Conservation (phyloP, 2,329 filamentous ascomycete genomes). For the Raffaelea deltoideospora region DNA sequence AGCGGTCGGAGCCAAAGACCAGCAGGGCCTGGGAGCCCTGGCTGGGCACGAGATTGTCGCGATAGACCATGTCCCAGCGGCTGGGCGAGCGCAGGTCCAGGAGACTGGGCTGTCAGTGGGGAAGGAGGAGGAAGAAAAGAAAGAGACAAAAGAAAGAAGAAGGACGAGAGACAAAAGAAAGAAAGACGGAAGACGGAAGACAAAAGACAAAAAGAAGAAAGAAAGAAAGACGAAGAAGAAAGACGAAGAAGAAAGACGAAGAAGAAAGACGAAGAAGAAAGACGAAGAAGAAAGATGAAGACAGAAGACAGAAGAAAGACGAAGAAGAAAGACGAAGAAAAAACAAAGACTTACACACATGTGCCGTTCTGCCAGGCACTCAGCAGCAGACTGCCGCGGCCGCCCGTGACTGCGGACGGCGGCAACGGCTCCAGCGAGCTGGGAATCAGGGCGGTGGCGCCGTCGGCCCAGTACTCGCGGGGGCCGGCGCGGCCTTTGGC, state of each 20-base stretch:
- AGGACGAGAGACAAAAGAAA: background rate
- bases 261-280: background rate
- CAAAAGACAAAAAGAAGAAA: background rate
- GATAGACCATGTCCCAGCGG: slow-evolving; percentile 30
- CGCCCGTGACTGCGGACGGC: slow-evolving; percentile 15
- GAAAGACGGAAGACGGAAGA: background rate
- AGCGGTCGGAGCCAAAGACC: slow-evolving; percentile 33
- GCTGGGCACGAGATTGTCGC: slow-evolving; percentile 32
- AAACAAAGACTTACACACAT: slow-evolving; percentile 17
- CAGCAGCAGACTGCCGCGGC: slow-evolving; percentile 23
- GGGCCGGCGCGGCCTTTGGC: slow-evolving; percentile 9
- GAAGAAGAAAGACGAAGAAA: background rate
- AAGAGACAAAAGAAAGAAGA: background rate
- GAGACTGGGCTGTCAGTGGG: slow-evolving; percentile 19
- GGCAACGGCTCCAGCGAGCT: slow-evolving; percentile 30
- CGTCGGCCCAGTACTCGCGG: slow-evolving; percentile 12
- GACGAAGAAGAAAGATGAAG: background rate
- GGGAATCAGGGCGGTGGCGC: slow-evolving; percentile 13
- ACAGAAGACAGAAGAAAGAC: background rate
- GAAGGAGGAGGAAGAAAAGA: too few relatives aligned
- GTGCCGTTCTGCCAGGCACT: slow-evolving; percentile 39
- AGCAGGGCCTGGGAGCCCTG: slow-evolving; percentile 30
- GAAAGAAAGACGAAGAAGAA: background rate
- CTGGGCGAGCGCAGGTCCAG: slow-evolving; percentile 35
- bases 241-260: background rate